Evolutionary conservation across 441 rosid species (phyloP), one percentile per base, ranked within the genome.

Genomic region (California macrophylla): DNA sequence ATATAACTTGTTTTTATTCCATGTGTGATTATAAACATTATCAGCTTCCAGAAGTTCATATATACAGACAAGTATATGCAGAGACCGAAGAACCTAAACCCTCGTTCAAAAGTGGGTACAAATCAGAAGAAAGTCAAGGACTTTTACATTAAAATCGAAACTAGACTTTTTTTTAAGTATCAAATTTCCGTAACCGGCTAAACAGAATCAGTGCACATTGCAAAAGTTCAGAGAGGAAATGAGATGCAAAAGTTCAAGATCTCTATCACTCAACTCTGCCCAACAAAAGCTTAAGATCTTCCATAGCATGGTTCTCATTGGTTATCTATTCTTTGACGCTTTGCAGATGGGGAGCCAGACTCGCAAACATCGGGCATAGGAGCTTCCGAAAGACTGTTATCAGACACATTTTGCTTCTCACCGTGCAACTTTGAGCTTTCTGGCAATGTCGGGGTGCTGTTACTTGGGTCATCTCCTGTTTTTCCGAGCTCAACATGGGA

Each of bases 301-400:
- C 73, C 72, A 58, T 25, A 2, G 79, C 68, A 8, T n/a, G 63
- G 70, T 28, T 6, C 5, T 38, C 15, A 38, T 76, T 76, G 81
- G 67, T 69, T 74, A 68, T 81, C 83, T 16, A 68, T 72, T 82
- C 81, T 83, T 42, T 77, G 72, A 32, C 86, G 87, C 82, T 88
- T 88, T 47, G 82, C 45, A 52, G 82, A 75, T 52, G 69, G 83
- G 24, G 80, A 76, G 74, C 69, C 69, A 42, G 74, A 71, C 64
- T 77, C 77, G 0, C 42, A 2, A 42, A 29, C 60, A 68, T 75
- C 76, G 62, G 71, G 72, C 66, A 76, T 71, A 12, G 78, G 74
- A 70, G 61, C 74, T 71, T 71, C 72, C 3, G 74, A 26, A 62
- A 72, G 76, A 72, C 72, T 75, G 26, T 73, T 7, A 69, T 71